Base-by-base conservation (phyloP, 495 filamentous ascomycete genomes). In the Aspergillus haitiensis region DNA sequence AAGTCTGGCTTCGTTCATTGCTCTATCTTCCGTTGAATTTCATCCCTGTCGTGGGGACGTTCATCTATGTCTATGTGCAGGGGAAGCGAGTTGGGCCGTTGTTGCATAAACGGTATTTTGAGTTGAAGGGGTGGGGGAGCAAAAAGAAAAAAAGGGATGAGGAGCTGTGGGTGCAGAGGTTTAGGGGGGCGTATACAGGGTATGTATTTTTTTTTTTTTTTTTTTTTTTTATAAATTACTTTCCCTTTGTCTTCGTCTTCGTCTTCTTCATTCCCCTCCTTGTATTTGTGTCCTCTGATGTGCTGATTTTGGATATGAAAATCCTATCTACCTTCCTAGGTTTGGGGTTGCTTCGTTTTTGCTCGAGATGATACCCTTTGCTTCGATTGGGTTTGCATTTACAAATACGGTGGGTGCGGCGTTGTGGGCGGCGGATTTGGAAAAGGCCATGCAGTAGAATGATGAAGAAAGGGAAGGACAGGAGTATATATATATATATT, bases 401-500 rank as follows among this genome's bases (percentile, higher is more conserved):
- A 96, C 91, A 3, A 97, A 96, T 70, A 87, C 89, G 9, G 90
- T 93, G 51, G 94, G 93, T 1, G 94, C 94, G 27, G 94, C 92
- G 16, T 77, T 98, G 32, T 98, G 92, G 92, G 93, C 94, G 18
- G 88, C 91, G 7, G 93, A 97, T 75, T 82, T 97, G 55, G 94
- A 98, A 74, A 80, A 82, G 59, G 81, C 61, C 15, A 59, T 46
- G 8, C 50, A 66, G 49, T 72, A 66, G 45, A 42, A 27, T 27
- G 21, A 27, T 27, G 21, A 27, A 27, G 21, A 27, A 27, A 27
- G 21, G 21, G 21, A 27, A 27, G 21, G 21, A 27, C 21, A 27
- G 21, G 21, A 27, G 21, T 27, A 27, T 27, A 27, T 27, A 27
- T 27, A 27, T 27, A 27, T 3, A n/a, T n/a, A n/a, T n/a, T n/a